These are phyloP conservation scores for Phytophthora sojae DNA, from an alignment of 352 stramenopile genomes.

Conservation along the genomic window DNA sequence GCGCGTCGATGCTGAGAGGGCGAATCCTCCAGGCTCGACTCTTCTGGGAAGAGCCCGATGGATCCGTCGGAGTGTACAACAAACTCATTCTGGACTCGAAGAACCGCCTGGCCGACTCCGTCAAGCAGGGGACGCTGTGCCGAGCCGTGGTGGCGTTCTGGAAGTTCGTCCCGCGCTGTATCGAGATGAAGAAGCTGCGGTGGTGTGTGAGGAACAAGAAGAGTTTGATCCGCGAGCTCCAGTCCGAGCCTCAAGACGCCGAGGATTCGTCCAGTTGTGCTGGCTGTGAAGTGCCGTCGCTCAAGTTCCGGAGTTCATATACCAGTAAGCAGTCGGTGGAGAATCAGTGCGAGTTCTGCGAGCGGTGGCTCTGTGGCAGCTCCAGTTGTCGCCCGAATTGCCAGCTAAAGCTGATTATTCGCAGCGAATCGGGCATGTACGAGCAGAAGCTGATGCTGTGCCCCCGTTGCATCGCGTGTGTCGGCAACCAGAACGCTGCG, in stretches of 20 bases:
- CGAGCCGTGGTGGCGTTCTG: conserved; percentile 21
- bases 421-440: conserved; percentile 24
- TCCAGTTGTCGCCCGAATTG: conserved; percentile 18
- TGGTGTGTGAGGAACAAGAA: conserved; percentile 41
- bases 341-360: conserved; percentile 34
- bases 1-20: conserved; percentile 11
- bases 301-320: not conserved
- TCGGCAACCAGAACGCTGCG: conserved; percentile 15
- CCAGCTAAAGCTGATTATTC: conserved; percentile 31
- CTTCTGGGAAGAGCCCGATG: conserved; percentile 29
- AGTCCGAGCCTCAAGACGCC: not conserved
- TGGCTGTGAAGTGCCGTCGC: conserved; percentile 4
- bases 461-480: conserved; percentile 21
- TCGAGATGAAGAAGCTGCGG: conserved; percentile 36
- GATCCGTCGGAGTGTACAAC: conserved; percentile 30
- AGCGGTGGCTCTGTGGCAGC: conserved; percentile 16
- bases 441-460: conserved; percentile 31
- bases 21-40: conserved; percentile 24
- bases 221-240: conserved; percentile 18
- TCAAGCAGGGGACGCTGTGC: conserved; percentile 30
- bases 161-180: conserved; percentile 31
- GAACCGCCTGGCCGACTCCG: conserved; percentile 21
- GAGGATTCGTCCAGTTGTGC: conserved; percentile 4
- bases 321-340: not conserved
- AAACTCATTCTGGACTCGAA: conserved; percentile 36